These are phyloP conservation scores for Alternaria longipes DNA, from an alignment of 2,329 filamentous ascomycete species.

Conservation along the genomic window DNA sequence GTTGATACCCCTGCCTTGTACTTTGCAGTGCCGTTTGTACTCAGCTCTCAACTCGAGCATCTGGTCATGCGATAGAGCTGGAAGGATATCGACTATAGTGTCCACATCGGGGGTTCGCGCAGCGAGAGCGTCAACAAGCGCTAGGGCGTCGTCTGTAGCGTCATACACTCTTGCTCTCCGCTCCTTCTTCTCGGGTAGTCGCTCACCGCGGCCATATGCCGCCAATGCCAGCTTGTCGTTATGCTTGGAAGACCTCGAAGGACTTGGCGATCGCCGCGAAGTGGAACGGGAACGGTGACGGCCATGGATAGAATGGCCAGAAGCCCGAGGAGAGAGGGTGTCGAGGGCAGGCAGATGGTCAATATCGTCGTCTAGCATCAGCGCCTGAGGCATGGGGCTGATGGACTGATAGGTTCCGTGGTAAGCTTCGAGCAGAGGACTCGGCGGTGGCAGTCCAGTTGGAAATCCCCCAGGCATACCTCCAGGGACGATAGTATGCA, in stretches of 20 bases:
- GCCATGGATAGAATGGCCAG: conserved; percentile 37
- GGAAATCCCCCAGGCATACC: conserved; percentile 30
- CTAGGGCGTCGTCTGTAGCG: conserved; percentile 77
- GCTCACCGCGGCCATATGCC: conserved; percentile 27
- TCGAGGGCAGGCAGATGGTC: conserved; percentile 54
- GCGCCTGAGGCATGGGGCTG: conserved; percentile 90
- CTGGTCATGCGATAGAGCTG: conserved; percentile 84
- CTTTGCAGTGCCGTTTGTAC: conserved; percentile 90
- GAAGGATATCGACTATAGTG: conserved; percentile 82
- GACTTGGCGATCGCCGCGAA: conserved; percentile 45
- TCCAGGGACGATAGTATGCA: conserved; percentile 49
- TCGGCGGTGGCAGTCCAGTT: conserved; percentile 70
- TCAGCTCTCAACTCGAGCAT: conserved; percentile 84
- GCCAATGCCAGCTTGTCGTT: conserved; percentile 48
- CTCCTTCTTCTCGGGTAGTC: conserved; percentile 45
- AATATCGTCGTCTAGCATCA: conserved; percentile 65
- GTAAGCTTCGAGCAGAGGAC: conserved; percentile 90
- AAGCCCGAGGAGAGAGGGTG: conserved; percentile 43
- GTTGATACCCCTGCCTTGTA: conserved; percentile 81
- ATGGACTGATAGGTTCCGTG: conserved; percentile 93
- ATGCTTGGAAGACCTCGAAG: conserved; percentile 32
- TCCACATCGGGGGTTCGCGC: conserved; percentile 70
- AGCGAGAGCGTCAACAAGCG: conserved; percentile 78
- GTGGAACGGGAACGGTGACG: conserved; percentile 43
- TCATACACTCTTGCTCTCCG: conserved; percentile 83